Evolutionary conservation across 2,329 filamentous ascomycete species (phyloP).

Genomic region (Clonostachys sp.): DNA sequence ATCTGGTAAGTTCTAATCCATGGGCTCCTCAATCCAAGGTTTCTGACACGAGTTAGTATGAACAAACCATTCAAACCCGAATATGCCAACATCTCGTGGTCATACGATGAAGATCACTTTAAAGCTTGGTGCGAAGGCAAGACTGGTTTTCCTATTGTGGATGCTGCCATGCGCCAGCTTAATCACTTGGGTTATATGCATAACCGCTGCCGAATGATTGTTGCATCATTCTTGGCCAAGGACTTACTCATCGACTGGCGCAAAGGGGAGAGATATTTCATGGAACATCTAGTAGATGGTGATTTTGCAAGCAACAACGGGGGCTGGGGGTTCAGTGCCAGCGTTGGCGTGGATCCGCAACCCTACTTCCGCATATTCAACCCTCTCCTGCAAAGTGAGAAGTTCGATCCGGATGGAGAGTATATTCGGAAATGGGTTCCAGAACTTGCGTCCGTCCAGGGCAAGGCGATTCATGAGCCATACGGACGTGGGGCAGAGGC

Average conservation of each 20-base stretch:
- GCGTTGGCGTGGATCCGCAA: constrained; percentile 75
- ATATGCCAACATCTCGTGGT: constrained; percentile 79
- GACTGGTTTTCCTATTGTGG: constrained; percentile 80
- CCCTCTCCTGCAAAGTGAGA: constrained; percentile 77
- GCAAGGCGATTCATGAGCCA: constrained; percentile 75
- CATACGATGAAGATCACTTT: constrained; percentile 67
- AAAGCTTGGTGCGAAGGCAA: constrained; percentile 67
- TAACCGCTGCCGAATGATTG: constrained; percentile 81
- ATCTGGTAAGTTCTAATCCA: constrained; percentile 49
- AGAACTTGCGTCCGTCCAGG: constrained; percentile 61
- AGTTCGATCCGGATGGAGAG: constrained; percentile 72
- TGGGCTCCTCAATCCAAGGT: not conserved
- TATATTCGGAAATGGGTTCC: constrained; percentile 83
- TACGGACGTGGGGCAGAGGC: constrained; percentile 60
- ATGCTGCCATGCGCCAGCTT: constrained; percentile 81
- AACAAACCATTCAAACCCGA: constrained; percentile 71
- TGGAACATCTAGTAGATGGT: constrained; percentile 74
- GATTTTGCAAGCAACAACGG: constrained; percentile 77
- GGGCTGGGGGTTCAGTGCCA: constrained; percentile 53
- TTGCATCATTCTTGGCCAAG: constrained; percentile 75
- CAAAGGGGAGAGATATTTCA: constrained; percentile 76
- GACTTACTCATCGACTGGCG: constrained; percentile 82
- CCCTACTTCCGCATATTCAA: constrained; percentile 93
- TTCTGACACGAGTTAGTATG: constrained; percentile 28
- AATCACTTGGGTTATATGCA: constrained; percentile 71